Evolutionary conservation across 257 asterid genomes (phyloP), one percentile per base, ranked within the genome.

Genomic region (Misopates orontium): DNA sequence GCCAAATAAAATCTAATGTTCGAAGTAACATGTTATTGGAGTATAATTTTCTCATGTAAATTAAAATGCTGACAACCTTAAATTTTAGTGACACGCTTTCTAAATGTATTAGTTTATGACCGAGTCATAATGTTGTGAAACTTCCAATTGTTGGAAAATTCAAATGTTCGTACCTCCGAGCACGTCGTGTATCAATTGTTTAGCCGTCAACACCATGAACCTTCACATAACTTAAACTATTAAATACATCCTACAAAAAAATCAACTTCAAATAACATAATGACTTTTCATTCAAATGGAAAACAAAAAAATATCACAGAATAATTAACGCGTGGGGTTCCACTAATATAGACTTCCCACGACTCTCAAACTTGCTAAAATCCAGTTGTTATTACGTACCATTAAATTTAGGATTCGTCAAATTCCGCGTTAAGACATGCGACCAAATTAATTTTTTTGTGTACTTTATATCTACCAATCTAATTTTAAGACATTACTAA

Each of bases 141-240:
- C 51, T 59, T 77, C 78, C 69, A 72, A 56, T 40, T 52, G 56
- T 58, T 64, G 10, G 72, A 58, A 58, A 60, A 17, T 56, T 66
- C 64, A 62, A 66, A 61, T 45, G 56, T 55, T 58, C 64, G 50
- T 50, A 54, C 79, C 1, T 10, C 40, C 58, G 10, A 48, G 56
- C 82, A 59, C 76, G 76, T 18, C 61, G 47, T 10, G 18, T 51
- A 51, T 51, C 11, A 36, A 36, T 47, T 18, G 39, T 11, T 22
- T 51, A 51, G 56, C 23, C 24, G 56, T 20, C 56, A 19, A 19
- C 18, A 45, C 6, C 51, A 45, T 36, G 11, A 5, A 20, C 39
- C 17, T 54, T 54, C 17, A 21, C 40, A 45, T 14, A 45, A 4
- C 2, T 13, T 45, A 45, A 6, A 13, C n/a, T n/a, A n/a, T n/a